These are phyloP conservation scores for Exutisphaerella laricina DNA, from an alignment of 2,329 filamentous ascomycete species.

Conservation along the genomic window DNA sequence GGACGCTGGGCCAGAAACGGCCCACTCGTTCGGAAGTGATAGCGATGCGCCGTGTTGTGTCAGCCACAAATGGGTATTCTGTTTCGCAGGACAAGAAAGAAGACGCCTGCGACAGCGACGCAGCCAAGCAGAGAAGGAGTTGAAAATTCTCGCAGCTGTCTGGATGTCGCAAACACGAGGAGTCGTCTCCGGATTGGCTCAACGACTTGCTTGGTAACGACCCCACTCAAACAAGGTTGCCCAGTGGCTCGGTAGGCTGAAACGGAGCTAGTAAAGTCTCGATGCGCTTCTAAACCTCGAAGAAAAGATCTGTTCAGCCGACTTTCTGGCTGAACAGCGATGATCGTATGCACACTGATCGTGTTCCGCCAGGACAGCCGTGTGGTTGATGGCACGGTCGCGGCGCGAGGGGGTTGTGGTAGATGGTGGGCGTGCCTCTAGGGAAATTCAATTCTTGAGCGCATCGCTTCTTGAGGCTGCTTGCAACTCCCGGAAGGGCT, in stretches of 20 bases:
- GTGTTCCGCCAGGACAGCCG: neutral
- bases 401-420: neutral
- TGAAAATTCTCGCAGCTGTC: neutral
- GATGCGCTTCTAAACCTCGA: neutral
- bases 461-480: neutral
- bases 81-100: neutral
- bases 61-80: neutral
- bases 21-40: neutral
- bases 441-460: neutral
- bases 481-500: neutral
- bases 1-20: constrained; percentile 2
- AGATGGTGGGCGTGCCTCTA: neutral
- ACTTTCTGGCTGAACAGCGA: neutral
- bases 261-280: neutral
- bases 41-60: neutral
- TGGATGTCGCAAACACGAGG: neutral
- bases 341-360: constrained; percentile 4
- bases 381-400: neutral
- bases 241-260: neutral
- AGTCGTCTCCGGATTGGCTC: constrained; percentile 2
- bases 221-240: neutral
- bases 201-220: neutral
- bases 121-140: constrained; percentile 2
- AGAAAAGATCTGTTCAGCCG: neutral
- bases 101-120: constrained; percentile 2